These are phyloP conservation scores for Effrenium voratum DNA, from an alignment of 73 alveolate species.

Conservation along the genomic window DNA sequence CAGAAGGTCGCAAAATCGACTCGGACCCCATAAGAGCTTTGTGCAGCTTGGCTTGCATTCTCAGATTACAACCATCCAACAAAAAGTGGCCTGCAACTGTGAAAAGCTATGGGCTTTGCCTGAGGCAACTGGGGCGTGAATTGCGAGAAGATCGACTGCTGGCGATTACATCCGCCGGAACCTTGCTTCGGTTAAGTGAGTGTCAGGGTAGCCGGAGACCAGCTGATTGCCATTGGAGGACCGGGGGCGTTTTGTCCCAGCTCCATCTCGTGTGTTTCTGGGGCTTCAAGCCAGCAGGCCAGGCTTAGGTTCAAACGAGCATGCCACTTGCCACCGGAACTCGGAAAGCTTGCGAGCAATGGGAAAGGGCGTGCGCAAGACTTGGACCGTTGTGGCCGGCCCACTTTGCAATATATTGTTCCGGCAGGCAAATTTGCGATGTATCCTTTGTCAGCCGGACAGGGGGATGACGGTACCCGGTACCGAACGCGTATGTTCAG, in stretches of 20 bases:
- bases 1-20: conserved; percentile 49
- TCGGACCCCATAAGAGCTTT: conserved; percentile 32
- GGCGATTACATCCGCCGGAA: conserved; percentile 83
- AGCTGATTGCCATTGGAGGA: not conserved
- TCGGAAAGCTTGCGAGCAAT: not conserved
- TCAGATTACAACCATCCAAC: not conserved
- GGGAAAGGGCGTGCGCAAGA: too few relatives aligned
- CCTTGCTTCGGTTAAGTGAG: not conserved
- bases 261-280: not conserved
- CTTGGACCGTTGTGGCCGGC: too few relatives aligned
- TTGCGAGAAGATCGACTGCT: conserved; percentile 57
- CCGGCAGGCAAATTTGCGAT: too few relatives aligned
- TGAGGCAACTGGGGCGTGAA: conserved; percentile 40
- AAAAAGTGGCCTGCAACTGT: not conserved
- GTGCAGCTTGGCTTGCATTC: conserved; percentile 10
- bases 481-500: too few relatives aligned
- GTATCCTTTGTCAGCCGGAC: too few relatives aligned
- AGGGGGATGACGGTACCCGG: too few relatives aligned
- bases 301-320: not conserved
- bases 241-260: not conserved
- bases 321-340: not conserved
- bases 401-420: too few relatives aligned
- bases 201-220: not conserved
- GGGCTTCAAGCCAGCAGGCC: not conserved
- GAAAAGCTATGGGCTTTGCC: not conserved